Evolutionary conservation across 2,329 filamentous ascomycete species (phyloP), one percentile per base, ranked within the genome.

Genomic region (Graphilbum fragrans): DNA sequence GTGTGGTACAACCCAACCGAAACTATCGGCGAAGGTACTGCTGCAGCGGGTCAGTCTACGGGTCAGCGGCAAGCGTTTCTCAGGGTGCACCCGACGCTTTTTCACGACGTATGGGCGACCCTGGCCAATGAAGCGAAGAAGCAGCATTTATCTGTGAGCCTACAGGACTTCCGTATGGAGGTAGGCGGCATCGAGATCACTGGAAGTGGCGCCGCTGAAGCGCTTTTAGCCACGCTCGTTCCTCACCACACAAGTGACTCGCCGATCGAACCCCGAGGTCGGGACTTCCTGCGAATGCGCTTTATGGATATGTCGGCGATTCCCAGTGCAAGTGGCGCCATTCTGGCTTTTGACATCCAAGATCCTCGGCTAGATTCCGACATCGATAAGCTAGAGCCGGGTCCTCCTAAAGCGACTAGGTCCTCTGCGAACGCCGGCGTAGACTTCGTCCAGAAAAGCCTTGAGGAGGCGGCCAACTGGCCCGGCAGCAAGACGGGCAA

Each of bases 341-440:
- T 92, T 4, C 63, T 96, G 4, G 69, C 74, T 0, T 92, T 96
- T 55, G 69, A 77, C 3, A 66, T 83, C 4, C 70, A 77, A 41
- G 92, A 98, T 55, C 87, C 90, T 23, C 80, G 90, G 9, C 69
- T 96, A 16, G 70, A 73, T 43, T 82, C 87, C 55, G 88, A 88
- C 10, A 82, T 84, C 2, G 70, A 71, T 10, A 12, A 23, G 39
- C 72, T 68, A 16, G 32, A 5, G 32, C 10, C n/a, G n/a, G 11
- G 29, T 5, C 29, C 29, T 9, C 14, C 29, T 16, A 31, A 9
- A 31, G 12, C n/a, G 29, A 16, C 29, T 16, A 7, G 29, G 8
- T 16, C 32, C n/a, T 16, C 32, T 8, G 32, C 17, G n/a, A 34
- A 6, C 34, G 55, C 72, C 20, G 55, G 63, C n/a, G 50, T 59